Evolutionary conservation across 805 yeast genomes (phyloP), one percentile per base, ranked within the genome.

Genomic region (Saturnispora diversa): DNA sequence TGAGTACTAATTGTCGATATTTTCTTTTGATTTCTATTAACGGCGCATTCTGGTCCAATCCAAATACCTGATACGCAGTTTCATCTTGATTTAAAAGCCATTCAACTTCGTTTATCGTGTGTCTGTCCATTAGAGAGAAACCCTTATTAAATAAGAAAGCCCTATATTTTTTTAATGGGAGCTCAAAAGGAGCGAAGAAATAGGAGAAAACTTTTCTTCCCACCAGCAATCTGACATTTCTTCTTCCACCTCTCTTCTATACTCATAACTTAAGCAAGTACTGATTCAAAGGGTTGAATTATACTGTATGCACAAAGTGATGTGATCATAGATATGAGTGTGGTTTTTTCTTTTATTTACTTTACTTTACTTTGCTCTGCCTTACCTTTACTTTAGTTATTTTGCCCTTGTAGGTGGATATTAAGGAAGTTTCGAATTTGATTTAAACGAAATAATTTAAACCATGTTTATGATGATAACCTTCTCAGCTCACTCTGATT

Each of bases 401-500:
- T n/a, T n/a, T n/a, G n/a, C n/a, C n/a, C n/a, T n/a, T n/a, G n/a
- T n/a, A n/a, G n/a, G n/a, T n/a, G n/a, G n/a, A n/a, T n/a, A n/a
- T n/a, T n/a, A n/a, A n/a, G n/a, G n/a, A n/a, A n/a, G n/a, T n/a
- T n/a, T n/a, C n/a, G n/a, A n/a, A n/a, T n/a, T n/a, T n/a, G n/a
- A n/a, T n/a, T n/a, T n/a, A n/a, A n/a, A n/a, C n/a, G n/a, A n/a
- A n/a, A n/a, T n/a, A n/a, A n/a, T n/a, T n/a, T n/a, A n/a, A n/a
- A 16, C 21, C 27, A 15, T 23, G 57, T 58, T 65, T 53, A 60
- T 68, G 75, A 70, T 70, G 75, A 70, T 55, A 69, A 36, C 66
- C 61, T 55, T 66, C 75, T 70, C 75, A 70, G 75, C 75, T 70
- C 75, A 70, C 75, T 70, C 75, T 54, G 66, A 70, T 67, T 60